Base-by-base conservation (phyloP, 305 asterid genomes). In the Stenogyne calaminthoides region DNA sequence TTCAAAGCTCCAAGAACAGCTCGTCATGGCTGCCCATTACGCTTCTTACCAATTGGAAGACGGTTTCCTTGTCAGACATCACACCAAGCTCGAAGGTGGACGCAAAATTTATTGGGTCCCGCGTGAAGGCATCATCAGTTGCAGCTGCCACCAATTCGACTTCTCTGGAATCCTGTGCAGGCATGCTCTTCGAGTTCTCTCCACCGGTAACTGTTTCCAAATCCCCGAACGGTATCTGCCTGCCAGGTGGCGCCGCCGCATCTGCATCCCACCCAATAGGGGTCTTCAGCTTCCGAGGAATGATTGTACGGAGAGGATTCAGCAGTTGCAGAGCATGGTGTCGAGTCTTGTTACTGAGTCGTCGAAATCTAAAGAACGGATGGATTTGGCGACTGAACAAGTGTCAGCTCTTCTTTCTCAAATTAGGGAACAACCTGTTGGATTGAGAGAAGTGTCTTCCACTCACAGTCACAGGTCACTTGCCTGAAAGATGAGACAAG, bases 61-160 rank as follows among this genome's bases (percentile, higher is more conserved):
- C 37, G 86, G 87, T 10, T 92, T 85, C 78, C 88, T 95, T 1
- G 93, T 95, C 55, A 84, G 99, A 70, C 97, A 95, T 88, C 99
- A 92, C 75, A 89, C 97, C 18, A 90, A 95, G 82, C 84, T 85
- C 1, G 98, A 95, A 66, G 99, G 98, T 15, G 98, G 99, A n/a
- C 88, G 97, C 14, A 95, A 85, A 70, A 97, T 95, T 11, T 89
- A 86, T 64, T 95, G 99, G 99, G 87, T 70, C 46, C 97, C 99
- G 18, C 84, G 89, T 16, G 98, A 92, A 79, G 96, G 93, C 79
- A 80, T 88, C 73, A 72, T 95, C 65, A 87, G 88, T 57, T 95
- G 99, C 85, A 92, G 98, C 84, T 95, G 99, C 84, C 93, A 82
- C 83, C 97, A 82, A 16, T 95, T 92, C 42, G 99, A 95, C 84